Base-by-base conservation (phyloP, 83 land plant species). In the Picea abies region DNA sequence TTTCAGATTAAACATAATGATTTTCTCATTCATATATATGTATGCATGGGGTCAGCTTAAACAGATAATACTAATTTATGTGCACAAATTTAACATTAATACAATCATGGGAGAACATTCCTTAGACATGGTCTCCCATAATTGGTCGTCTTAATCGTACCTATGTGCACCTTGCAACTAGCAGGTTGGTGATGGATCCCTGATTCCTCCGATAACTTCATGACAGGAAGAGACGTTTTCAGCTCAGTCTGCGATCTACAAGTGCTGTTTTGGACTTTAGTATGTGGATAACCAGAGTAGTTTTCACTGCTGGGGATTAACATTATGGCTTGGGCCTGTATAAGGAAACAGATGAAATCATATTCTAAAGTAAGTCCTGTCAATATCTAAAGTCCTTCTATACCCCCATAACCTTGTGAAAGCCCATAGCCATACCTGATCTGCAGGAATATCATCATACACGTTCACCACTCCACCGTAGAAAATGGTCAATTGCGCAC, bases 381-480 rank as follows among this genome's bases (percentile, higher is more conserved):
- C 16, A 56, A 56, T 56, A 56, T 56, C 15, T 56, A 56, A 12
- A 56, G 3, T 52, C 12, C 58, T 11, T 52, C 3, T 52, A 3
- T 10, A 49, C 35, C 3, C 56, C 15, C 3, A 56, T 12, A 56
- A 56, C 16, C 15, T 3, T 14, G 3, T 12, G 16, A 56, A 56
- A 12, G 0, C 15, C 16, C 15, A 66, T n/a, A 26, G 1, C 14
- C 44, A 17, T 44, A 44, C 76, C 76, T 72, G 19, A 44, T 72
- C 56, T 44, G 76, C 56, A 72, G 76, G 20, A 72, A 72, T 72
- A 44, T 72, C 14, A 7, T 72, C 56, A 41, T 44, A 72, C 9
- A 72, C 58, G 14, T 72, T 72, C 49, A 72, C 76, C 76, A 0
- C 22, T 39, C 76, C 76, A 20, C 76, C 76, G 19, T 72, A 72